phyloP scores from a whole-genome alignment of 2,329 filamentous ascomycete species.

The Paracamarosporium sp. region DNA sequence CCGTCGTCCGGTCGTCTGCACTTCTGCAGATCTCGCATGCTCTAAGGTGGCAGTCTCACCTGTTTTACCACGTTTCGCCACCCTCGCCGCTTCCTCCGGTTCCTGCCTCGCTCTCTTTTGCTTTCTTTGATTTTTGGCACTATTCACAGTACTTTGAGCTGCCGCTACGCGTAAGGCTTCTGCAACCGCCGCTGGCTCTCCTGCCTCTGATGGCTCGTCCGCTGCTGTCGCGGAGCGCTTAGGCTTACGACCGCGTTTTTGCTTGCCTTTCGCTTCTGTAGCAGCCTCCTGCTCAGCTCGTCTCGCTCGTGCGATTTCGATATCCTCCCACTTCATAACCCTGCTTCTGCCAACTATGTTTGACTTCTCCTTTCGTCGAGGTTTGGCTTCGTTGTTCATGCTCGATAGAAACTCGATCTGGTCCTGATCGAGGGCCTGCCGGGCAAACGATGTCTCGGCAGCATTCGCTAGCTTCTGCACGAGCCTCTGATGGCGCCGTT shows the following conservation, averaged over 20 bases:
- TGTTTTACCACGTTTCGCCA: not conserved
- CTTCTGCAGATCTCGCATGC: not conserved
- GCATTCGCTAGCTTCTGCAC: slow-evolving; percentile 27
- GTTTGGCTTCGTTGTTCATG: slow-evolving; percentile 37
- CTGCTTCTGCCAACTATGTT: slow-evolving; percentile 25
- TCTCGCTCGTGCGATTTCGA: slow-evolving; percentile 22
- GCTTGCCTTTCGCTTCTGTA: slow-evolving; percentile 17
- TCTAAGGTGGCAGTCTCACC: not conserved
- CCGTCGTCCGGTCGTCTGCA: not conserved
- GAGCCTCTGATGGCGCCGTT: slow-evolving; percentile 19
- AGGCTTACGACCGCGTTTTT: slow-evolving; percentile 9
- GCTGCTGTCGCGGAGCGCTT: slow-evolving; percentile 9
- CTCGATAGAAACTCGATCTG: slow-evolving; percentile 30
- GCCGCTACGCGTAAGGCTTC: not conserved
- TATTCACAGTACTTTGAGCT: not conserved
- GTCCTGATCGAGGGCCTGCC: slow-evolving; percentile 30
- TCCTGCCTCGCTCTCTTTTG: not conserved
- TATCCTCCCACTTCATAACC: slow-evolving; percentile 32
- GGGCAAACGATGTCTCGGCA: slow-evolving; percentile 27
- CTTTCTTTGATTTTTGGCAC: not conserved
- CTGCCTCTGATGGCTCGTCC: not conserved
- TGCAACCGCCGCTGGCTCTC: not conserved
- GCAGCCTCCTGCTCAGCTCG: slow-evolving; percentile 20
- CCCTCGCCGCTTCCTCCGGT: not conserved
- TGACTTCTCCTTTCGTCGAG: slow-evolving; percentile 27